Conservation (phyloP, 371 early-diverging fungal genomes). For the Basidiobolus meristosporus region DNA sequence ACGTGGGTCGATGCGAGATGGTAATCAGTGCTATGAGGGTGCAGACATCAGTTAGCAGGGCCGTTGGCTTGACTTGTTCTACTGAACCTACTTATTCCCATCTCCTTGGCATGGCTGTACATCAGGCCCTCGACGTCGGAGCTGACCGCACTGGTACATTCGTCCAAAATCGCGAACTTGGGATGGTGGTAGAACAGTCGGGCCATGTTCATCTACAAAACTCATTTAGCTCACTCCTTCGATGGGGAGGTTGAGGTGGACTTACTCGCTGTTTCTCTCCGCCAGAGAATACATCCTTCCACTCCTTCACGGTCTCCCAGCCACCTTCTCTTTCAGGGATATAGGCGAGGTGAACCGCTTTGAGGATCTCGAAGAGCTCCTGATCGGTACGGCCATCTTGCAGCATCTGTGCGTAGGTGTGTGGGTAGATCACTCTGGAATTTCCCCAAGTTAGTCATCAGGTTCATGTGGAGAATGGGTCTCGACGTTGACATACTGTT, state of each 20-base stretch:
- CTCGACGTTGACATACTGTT: constrained; percentile 29
- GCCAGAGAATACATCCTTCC: constrained; percentile 80
- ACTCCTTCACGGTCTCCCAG: constrained; percentile 72
- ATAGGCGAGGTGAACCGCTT: constrained; percentile 44
- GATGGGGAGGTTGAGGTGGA: too few species aligned
- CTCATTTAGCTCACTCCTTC: background rate
- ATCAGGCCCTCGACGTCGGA: constrained; percentile 77
- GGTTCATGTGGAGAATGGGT: too few species aligned
- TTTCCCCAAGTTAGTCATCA: background rate
- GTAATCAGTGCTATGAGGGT: constrained; percentile 50
- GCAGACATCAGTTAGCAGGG: background rate
- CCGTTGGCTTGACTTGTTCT: background rate
- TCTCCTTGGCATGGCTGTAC: constrained; percentile 71
- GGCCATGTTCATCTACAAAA: constrained; percentile 40
- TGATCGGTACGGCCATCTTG: constrained; percentile 51
- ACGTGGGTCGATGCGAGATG: constrained; percentile 71
- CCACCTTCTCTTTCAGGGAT: constrained; percentile 75
- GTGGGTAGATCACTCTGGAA: constrained; percentile 61
- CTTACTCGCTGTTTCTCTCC: constrained; percentile 80
- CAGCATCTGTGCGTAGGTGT: constrained; percentile 57
- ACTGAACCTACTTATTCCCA: constrained; percentile 40
- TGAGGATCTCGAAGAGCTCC: constrained; percentile 47
- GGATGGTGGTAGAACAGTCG: constrained; percentile 71
- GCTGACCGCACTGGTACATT: constrained; percentile 70
- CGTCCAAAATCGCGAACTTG: constrained; percentile 54